These are phyloP conservation scores for Saccharomycopsis crataegensis DNA, from an alignment of 1,139 yeast species.

Conservation along the genomic window DNA sequence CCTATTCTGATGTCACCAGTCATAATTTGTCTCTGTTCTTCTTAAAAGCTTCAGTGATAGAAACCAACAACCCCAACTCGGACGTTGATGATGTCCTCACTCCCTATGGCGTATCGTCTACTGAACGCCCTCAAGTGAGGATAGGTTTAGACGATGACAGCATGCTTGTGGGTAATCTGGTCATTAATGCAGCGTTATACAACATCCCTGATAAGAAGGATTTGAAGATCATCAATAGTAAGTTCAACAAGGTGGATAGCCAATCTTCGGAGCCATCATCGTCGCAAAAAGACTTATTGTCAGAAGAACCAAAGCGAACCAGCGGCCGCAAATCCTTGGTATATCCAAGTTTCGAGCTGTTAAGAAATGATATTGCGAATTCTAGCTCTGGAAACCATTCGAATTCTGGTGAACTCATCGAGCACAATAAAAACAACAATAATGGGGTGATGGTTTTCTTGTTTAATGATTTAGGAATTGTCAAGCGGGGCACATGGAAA, in stretches of 20 bases:
- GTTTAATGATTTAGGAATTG: constrained; percentile 16
- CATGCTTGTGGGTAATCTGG: constrained; percentile 8
- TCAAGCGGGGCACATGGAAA: constrained; percentile 12
- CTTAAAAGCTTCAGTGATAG: constrained; percentile 8
- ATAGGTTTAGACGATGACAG: background rate
- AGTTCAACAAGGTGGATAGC: background rate
- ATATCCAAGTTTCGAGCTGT: no score
- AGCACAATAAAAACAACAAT: background rate
- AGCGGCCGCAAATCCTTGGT: no score
- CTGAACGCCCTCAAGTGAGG: background rate
- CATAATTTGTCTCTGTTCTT: constrained; percentile 10
- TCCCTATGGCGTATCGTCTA: background rate
- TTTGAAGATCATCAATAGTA: constrained; percentile 5
- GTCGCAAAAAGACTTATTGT: background rate
- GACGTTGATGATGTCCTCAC: background rate
- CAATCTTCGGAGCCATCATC: background rate
- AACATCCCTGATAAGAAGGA: constrained; percentile 7
- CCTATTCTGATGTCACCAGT: constrained; percentile 7
- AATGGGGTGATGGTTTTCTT: constrained; percentile 11
- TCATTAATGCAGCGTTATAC: constrained; percentile 10
- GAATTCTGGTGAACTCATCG: no score
- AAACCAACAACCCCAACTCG: background rate
- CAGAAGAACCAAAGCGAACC: no score
- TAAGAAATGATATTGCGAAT: no score
- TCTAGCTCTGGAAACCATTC: no score